Base-by-base conservation (phyloP, 1,284 basidiomycete species). In the Fomitopsis palustris region DNA sequence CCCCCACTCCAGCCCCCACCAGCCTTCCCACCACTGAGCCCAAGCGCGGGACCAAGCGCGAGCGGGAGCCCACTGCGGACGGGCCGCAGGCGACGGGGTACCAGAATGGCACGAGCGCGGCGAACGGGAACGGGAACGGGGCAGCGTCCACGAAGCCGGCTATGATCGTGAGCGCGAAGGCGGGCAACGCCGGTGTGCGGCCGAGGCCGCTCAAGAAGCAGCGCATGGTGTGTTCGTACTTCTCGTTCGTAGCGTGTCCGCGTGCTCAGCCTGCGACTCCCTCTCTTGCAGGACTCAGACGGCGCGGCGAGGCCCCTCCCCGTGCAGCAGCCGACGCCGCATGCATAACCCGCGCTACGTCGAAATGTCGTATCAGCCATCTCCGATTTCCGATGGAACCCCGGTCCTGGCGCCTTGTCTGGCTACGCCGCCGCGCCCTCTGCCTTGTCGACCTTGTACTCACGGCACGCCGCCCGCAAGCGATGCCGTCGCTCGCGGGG, bases 151-250 rank as follows among this genome's bases (percentile, higher is more conserved):
- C 60, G 16, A 66, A 60, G 59, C 49, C 61, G 9, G n/a, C 42
- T 2, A 21, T 78, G 21, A 66, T 65, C 49, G 54, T 70, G 16
- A 70, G 80, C 61, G 80, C 82, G 17, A 84, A 83, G 68, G 81
- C 86, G 25, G 71, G 71, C 5, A 69, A 57, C 17, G 63, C 64
- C 16, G 81, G 79, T 53, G 81, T 79, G 17, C 78, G 86, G 60
- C 87, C 88, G 29, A 77, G 90, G 64, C 88, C 89, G 42, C 68
- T 87, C 53, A 92, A 92, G 80, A 91, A 88, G 73, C 87, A 86
- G 69, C 80, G 88, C 62, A 77, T 88, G 83, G 89, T 92, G 65
- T 70, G 84, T 77, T 33, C 57, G 43, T 54, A 29, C 53, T 23
- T 41, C 54, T 41, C 31, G 52, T 23, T 41, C 29, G 49, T 51